Evolutionary conservation across 169 alveolate genomes (phyloP).

Genomic region (Eimeria zaria): DNA sequence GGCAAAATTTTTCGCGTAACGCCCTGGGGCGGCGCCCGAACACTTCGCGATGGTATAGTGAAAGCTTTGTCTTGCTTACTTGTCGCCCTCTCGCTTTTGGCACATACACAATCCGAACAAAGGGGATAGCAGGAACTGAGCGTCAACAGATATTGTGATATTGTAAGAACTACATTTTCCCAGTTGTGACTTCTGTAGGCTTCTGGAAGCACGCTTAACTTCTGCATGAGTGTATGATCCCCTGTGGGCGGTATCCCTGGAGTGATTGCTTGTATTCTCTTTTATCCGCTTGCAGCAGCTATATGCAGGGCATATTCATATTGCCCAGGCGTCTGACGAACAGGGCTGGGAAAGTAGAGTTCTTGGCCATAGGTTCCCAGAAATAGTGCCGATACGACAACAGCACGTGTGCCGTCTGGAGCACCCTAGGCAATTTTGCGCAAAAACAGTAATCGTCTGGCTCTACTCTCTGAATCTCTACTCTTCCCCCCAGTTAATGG

Average conservation of each 20-base stretch:
- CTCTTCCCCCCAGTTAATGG: neutral
- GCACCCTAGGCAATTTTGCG: neutral
- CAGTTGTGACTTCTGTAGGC: neutral
- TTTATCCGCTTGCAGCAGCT: neutral
- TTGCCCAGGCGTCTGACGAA: neutral
- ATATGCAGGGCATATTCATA: neutral
- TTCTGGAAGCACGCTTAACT: neutral
- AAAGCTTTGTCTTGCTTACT: neutral
- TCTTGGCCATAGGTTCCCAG: neutral
- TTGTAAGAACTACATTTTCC: neutral
- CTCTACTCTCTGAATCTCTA: neutral
- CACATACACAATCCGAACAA: neutral
- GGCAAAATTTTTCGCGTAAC: neutral
- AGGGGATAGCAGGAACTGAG: neutral
- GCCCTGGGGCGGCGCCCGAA: slow-evolving; percentile 1
- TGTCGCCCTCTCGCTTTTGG: neutral
- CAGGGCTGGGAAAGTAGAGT: neutral
- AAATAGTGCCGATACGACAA: neutral
- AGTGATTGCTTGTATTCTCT: neutral
- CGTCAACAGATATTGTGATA: neutral
- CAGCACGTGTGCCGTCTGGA: neutral
- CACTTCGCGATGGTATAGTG: neutral
- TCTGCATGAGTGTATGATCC: neutral
- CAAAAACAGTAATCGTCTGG: neutral
- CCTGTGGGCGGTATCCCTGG: neutral